Evolutionary conservation across 768 basidiomycete genomes (phyloP), one percentile per base, ranked within the genome.

Genomic region (Panus rudis): DNA sequence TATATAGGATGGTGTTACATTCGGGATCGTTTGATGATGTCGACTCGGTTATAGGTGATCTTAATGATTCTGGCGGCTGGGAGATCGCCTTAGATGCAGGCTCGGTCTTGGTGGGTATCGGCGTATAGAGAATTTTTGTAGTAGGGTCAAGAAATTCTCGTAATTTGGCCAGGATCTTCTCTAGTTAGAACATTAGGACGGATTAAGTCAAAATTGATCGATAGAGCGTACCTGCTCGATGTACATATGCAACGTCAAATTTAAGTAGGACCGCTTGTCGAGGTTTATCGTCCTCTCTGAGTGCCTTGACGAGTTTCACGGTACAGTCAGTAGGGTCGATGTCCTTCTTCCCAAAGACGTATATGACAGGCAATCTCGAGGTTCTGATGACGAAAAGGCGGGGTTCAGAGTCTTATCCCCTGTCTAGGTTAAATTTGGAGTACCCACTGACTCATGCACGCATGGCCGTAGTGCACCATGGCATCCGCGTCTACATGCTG

Each of bases 381-480:
- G 88, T 86, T 51, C 93, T 96, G 45, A 11, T 28, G 35, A 25
- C 17, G 17, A n/a, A 12, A 37, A 12, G 35, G 22, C 11, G 23
- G 21, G 24, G 21, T 37, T 12, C 13, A 45, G n/a, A n/a, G n/a
- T n/a, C n/a, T n/a, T n/a, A n/a, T n/a, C n/a, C n/a, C n/a, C n/a
- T n/a, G 6, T 5, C n/a, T 4, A 23, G 35, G 13, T 8, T 2
- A 6, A 16, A 6, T 37, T 21, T 22, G 23, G 5, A 30, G 20
- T 25, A 70, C 90, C 50, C 52, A 94, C 92, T 82, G 78, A 59
- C 86, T 91, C 70, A 97, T 76, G 61, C 96, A 99, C 0, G 94
- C 92, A 67, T 96, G 88, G 2, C 94, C 94, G 55, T 96, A 97
- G 56, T 99, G 94, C 2, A 99, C 82, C 49, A 96, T 73, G 6